Conservation (phyloP, 306 rosid genomes). For the Trifolium dubium region DNA sequence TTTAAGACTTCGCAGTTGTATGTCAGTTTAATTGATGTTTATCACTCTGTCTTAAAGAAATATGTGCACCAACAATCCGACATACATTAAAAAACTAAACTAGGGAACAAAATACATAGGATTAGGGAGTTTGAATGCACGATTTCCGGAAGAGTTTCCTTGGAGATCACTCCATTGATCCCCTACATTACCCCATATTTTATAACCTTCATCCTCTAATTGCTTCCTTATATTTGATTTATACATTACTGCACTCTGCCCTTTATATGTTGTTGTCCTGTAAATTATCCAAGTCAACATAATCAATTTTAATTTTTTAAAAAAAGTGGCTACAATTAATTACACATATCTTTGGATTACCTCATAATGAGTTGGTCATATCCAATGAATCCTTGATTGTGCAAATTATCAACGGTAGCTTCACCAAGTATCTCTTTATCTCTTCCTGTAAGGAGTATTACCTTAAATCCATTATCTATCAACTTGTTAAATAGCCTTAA, state of each 20-base stretch:
- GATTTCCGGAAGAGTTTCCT: slow-evolving; percentile 69
- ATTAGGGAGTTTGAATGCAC: slow-evolving; percentile 88
- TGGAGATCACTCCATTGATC: slow-evolving; percentile 90
- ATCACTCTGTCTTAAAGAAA: too few relatives aligned
- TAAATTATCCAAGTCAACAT: background rate
- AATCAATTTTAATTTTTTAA: background rate
- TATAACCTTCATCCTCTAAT: slow-evolving; percentile 62
- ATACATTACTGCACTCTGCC: slow-evolving; percentile 64
- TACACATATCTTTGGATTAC: slow-evolving; percentile 41
- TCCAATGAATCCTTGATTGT: slow-evolving; percentile 66
- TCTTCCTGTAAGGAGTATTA: slow-evolving; percentile 76
- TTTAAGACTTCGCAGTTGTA: too few relatives aligned
- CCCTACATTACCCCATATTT: slow-evolving; percentile 88
- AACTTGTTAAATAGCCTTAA: slow-evolving; percentile 51
- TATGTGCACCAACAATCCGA: too few relatives aligned
- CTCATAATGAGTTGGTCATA: slow-evolving; percentile 77
- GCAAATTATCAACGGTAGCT: slow-evolving; percentile 66
- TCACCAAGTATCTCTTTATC: slow-evolving; percentile 62
- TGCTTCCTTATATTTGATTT: slow-evolving; percentile 65
- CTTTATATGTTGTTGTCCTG: slow-evolving; percentile 61
- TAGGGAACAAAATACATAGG: slow-evolving; percentile 93
- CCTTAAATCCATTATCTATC: slow-evolving; percentile 60
- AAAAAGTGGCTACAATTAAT: background rate
- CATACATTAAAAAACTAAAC: too few relatives aligned
- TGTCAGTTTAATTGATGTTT: too few relatives aligned